Percentiles rank a stretch among this genome's conserved stretches.
These are phyloP conservation scores for Pestalotiopsis sp. DNA, from an alignment of 2,329 filamentous ascomycete genomes.

Conservation along the genomic window DNA sequence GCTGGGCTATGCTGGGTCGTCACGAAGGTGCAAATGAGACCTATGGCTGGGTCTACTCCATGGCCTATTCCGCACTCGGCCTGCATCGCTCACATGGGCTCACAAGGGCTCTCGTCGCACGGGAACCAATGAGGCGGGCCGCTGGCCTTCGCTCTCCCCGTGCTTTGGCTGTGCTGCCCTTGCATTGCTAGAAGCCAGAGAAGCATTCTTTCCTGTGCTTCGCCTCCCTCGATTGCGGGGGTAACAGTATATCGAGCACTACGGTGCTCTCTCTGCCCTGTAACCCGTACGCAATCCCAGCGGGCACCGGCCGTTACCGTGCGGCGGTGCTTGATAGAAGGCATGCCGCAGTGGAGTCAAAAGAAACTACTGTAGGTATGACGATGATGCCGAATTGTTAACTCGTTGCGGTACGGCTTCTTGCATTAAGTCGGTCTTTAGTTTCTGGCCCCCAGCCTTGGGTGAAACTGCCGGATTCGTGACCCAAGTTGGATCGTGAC, in stretches of 20 bases:
- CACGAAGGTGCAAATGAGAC: constrained; percentile 11
- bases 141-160: background rate
- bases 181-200: background rate
- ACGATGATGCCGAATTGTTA: background rate
- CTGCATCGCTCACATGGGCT: background rate
- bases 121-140: background rate
- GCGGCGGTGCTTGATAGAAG: background rate
- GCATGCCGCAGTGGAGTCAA: background rate
- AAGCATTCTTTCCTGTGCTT: background rate
- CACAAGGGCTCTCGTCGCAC: background rate
- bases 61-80: background rate
- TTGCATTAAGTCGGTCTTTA: background rate
- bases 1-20: constrained; percentile 4
- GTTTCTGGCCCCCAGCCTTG: background rate
- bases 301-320: background rate
- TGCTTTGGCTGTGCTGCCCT: background rate
- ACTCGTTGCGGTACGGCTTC: background rate
- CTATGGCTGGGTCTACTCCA: background rate
- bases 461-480: background rate
- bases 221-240: background rate
- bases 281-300: background rate
- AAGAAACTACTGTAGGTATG: background rate
- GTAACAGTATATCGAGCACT: background rate
- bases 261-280: background rate
- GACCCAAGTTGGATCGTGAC: background rate